Conservation (phyloP, 176 grass and related monocot species). For the Luzula sylvatica region DNA sequence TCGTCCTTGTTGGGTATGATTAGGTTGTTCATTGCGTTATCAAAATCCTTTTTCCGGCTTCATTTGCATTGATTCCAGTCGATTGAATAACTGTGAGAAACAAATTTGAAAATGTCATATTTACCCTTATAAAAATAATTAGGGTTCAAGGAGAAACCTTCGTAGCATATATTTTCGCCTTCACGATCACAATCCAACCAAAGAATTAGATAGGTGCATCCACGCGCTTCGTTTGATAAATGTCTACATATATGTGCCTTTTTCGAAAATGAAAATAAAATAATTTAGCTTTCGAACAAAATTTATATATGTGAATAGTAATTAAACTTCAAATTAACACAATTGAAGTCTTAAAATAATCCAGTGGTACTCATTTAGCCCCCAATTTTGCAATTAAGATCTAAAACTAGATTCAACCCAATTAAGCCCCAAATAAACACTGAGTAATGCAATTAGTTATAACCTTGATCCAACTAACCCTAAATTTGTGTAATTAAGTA, state of each 20-base stretch:
- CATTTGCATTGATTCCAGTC: conserved; percentile 68
- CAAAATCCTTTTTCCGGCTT: conserved; percentile 71
- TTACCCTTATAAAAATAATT: not conserved
- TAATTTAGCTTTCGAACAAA: too few relatives aligned
- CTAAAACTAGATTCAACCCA: conserved; percentile 1
- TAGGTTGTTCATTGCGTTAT: conserved; percentile 70
- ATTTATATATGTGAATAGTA: too few relatives aligned
- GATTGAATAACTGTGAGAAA: conserved; percentile 64
- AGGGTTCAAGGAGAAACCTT: too few relatives aligned
- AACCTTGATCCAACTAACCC: not conserved
- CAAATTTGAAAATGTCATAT: not conserved
- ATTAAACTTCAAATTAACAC: too few relatives aligned
- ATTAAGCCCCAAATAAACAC: not conserved
- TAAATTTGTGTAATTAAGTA: not conserved
- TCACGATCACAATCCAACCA: conserved; percentile 83
- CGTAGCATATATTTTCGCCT: conserved; percentile 93
- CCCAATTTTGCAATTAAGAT: too few relatives aligned
- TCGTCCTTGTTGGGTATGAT: conserved; percentile 78
- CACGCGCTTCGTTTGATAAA: conserved; percentile 66
- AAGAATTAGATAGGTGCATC: conserved; percentile 54
- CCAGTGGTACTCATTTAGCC: too few relatives aligned
- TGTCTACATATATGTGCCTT: conserved; percentile 73
- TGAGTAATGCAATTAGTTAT: too few relatives aligned
- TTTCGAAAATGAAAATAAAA: conserved; percentile 18
- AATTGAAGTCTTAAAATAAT: too few relatives aligned